Conservation (phyloP, 164 flowering plant genomes). For the Macadamia tetraphylla region DNA sequence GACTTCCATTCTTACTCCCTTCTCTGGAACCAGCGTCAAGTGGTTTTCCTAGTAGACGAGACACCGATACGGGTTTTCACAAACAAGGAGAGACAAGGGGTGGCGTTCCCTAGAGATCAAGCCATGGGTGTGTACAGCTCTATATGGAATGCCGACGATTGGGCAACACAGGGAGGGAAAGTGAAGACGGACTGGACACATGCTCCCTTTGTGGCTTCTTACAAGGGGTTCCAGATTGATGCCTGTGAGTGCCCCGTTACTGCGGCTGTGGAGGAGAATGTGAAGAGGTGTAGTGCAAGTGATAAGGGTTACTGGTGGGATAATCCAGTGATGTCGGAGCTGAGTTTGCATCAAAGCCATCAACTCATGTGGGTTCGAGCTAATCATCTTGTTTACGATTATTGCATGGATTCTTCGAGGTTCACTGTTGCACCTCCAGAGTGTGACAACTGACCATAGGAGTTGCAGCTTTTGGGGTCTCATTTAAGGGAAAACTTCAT, state of each 20-base stretch:
- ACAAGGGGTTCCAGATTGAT: constrained; percentile 72
- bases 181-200: constrained; percentile 58
- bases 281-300: constrained; percentile 34
- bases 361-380: constrained; percentile 87
- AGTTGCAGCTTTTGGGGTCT: too few relatives aligned
- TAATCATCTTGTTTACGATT: constrained; percentile 76
- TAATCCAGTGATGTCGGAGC: constrained; percentile 64
- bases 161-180: constrained; percentile 51
- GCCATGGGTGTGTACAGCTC: constrained; percentile 38
- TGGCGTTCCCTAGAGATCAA: constrained; percentile 29
- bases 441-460: constrained; percentile 46
- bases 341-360: constrained; percentile 79
- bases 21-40: constrained; percentile 77
- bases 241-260: constrained; percentile 41
- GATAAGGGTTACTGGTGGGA: constrained; percentile 79
- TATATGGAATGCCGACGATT: constrained; percentile 49
- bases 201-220: constrained; percentile 76
- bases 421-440: constrained; percentile 67
- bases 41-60: constrained; percentile 49
- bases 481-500: too few relatives aligned
- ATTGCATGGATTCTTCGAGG: constrained; percentile 65
- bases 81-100: constrained; percentile 27
- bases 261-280: constrained; percentile 28
- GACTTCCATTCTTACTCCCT: constrained; percentile 81
- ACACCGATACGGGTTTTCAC: constrained; percentile 27